Evolutionary conservation across 179 eudicot species (phyloP), one percentile per base, ranked within the genome.

Genomic region (Carnegiea gigantea): DNA sequence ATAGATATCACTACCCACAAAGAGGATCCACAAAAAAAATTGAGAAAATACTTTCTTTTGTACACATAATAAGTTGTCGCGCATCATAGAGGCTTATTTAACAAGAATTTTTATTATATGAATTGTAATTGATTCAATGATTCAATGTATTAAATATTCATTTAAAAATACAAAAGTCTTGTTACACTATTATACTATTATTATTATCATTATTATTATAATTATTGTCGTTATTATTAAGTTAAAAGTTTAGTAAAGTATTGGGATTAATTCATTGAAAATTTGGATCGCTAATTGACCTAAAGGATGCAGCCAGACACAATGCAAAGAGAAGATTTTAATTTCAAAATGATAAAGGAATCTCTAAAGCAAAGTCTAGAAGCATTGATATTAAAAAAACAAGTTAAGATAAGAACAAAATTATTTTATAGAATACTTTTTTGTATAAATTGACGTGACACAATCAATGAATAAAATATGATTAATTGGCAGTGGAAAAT

Each of bases 391-490:
- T 11, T 62, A 78, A 65, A 67, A 57, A 76, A 65, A 76, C 21
- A 53, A 49, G 33, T 74, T 38, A 33, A 81, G 83, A 81, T 81
- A 81, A 81, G 79, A 81, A 76, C 79, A 75, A 14, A 70, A n/a
- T 48, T 60, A 30, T 75, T 80, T 75, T 30, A 81, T 20, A 65
- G 3, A 24, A 73, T 5, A 15, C 9, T 12, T 30, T 6, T 38
- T 26, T 20, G 51, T 76, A 48, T 64, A 81, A 81, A 81, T 54
- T 81, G 79, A 43, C 53, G 79, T 68, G 75, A 53, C 83, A 81
- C 75, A 81, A 65, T 81, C 83, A 75, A 81, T 64, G 83, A 70
- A 70, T 73, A 75, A 0, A 30, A 30, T 76, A 53, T 30, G 18
- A 76, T 57, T 54, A 23, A 3, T 76, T 76, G 79, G 28, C 53